A percentile compares a stretch with the other conserved stretches of the same genome.
These are phyloP conservation scores for Rhodotorula graminis DNA, from an alignment of 768 basidiomycete genomes.

Conservation along the genomic window DNA sequence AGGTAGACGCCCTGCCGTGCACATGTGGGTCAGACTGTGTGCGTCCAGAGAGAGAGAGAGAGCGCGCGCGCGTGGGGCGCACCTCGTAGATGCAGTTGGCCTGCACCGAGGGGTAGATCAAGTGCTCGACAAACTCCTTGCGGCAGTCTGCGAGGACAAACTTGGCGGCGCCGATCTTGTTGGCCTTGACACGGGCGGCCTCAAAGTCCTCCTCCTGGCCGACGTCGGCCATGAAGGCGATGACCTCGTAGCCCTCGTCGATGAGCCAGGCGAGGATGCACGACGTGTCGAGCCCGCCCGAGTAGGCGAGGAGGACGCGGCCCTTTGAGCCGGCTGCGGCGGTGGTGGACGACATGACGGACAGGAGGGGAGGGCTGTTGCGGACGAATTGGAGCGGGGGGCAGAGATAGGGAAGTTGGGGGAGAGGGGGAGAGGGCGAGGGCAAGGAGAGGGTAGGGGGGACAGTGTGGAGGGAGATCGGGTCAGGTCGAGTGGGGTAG, in stretches of 20 bases:
- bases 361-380: background rate
- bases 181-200: slow-evolving; percentile 82
- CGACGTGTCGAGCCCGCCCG: slow-evolving; percentile 96
- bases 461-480: background rate
- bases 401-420: background rate
- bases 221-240: slow-evolving; percentile 94
- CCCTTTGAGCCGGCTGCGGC: slow-evolving; percentile 42
- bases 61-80: slow-evolving; percentile 21
- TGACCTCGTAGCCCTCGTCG: slow-evolving; percentile 94
- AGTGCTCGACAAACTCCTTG: slow-evolving; percentile 87
- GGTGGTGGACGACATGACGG: background rate
- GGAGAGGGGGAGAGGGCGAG: background rate
- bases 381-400: no score
- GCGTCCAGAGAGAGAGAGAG: background rate
- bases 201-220: slow-evolving; percentile 74
- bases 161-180: slow-evolving; percentile 87
- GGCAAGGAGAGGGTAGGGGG: no score
- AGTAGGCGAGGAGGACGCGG: slow-evolving; percentile 86
- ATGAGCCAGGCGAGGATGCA: slow-evolving; percentile 99
- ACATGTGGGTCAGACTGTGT: no score
- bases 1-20: slow-evolving; percentile 93
- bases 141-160: slow-evolving; percentile 91
- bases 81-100: slow-evolving; percentile 99
- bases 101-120: slow-evolving; percentile 97
- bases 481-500: background rate